Evolutionary conservation across 345 rosid species (phyloP).

Genomic region (Eucalyptus grandis): DNA sequence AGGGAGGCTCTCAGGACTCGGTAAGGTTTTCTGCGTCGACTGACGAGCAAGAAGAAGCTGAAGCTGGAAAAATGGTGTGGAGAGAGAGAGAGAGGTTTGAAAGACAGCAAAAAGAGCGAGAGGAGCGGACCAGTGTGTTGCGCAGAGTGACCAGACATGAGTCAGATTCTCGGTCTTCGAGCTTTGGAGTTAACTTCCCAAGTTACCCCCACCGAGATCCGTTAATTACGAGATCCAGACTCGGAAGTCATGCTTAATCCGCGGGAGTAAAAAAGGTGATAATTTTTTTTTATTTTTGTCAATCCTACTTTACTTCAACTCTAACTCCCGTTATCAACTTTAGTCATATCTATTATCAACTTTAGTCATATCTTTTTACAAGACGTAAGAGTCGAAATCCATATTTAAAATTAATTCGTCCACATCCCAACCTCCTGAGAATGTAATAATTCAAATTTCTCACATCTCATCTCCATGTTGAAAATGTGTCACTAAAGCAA

Average conservation of each 20-base stretch:
- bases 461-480: too few relatives aligned
- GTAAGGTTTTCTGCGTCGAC: neutral
- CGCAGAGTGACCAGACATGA: conserved; percentile 8
- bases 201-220: neutral
- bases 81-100: neutral
- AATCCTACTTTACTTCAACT: too few relatives aligned
- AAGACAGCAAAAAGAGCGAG: neutral
- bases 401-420: too few relatives aligned
- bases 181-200: neutral
- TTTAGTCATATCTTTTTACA: too few relatives aligned
- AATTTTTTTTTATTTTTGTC: too few relatives aligned
- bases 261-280: neutral
- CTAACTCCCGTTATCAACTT: too few relatives aligned
- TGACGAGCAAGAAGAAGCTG: neutral
- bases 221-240: neutral
- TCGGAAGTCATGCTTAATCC: neutral
- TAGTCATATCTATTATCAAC: too few relatives aligned
- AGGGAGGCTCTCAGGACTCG: neutral
- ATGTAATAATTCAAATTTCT: too few relatives aligned
- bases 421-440: too few relatives aligned
- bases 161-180: conserved; percentile 23
- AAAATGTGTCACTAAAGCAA: too few relatives aligned
- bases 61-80: neutral
- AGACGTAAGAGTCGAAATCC: too few relatives aligned
- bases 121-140: conserved; percentile 8